Evolutionary conservation across 2,329 filamentous ascomycete species (phyloP), one percentile per base, ranked within the genome.

Genomic region (Microsporum canis): DNA sequence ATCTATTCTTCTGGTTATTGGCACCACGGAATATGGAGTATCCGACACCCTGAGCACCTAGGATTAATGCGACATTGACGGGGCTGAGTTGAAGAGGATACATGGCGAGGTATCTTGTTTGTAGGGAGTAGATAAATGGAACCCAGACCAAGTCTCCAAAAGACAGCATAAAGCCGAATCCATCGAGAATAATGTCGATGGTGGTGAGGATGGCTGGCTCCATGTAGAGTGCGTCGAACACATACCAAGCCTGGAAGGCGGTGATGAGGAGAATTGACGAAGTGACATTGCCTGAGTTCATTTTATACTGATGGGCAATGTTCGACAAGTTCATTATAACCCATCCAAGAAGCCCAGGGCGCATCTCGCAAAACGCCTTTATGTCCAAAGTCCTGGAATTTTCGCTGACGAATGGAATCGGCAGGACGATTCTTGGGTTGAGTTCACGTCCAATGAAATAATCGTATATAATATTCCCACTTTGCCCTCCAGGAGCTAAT

Each of bases 361-460:
- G 86, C 68, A 96, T 80, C 76, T 96, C 92, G 73, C 88, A 88
- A 73, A 87, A 96, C 63, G 86, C 81, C 76, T 96, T 96, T 75
- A 97, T 87, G 70, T 97, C 92, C 57, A 96, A 81, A 67, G 90
- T 88, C 10, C 72, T 71, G 17, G 73, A 71, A 23, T 71, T 67
- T 51, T 77, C 75, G 61, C 89, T 89, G 65, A 96, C 81, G 56
- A 95, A 73, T 1, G 91, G 91, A 33, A 96, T 77, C 0, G 81
- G 75, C 31, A 78, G 64, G 17, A 65, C 84, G 62, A 95, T 74
- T 58, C 91, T 89, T 3, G 92, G 91, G 76, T 96, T 97, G 64
- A 96, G 84, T 74, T 96, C 92, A 29, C 92, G 88, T 27, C 92
- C 92, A 66, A 96, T 96, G 76, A 91, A 96, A 85, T 90, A 96